Evolutionary conservation across 306 rosid genomes (phyloP).

Genomic region (Luffa aegyptiaca): DNA sequence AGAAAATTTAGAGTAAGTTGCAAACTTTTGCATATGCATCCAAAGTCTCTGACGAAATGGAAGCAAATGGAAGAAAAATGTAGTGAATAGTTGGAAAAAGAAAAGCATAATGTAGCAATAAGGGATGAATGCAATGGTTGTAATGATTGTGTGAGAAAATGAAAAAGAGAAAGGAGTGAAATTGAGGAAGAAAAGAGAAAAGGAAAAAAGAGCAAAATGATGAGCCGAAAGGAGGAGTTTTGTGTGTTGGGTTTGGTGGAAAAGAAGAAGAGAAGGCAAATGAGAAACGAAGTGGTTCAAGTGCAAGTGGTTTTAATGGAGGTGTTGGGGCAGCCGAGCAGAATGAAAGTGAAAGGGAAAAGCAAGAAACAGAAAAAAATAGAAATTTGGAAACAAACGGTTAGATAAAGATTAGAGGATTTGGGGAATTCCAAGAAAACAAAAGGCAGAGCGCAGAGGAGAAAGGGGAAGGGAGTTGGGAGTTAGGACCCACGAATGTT

Average conservation of each 20-base stretch:
- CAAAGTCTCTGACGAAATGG: too few species aligned
- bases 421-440: conserved; percentile 15
- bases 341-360: too few species aligned
- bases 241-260: too few species aligned
- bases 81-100: neutral
- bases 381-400: conserved; percentile 14
- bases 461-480: conserved; percentile 15
- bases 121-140: neutral
- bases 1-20: neutral
- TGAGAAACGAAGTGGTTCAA: too few species aligned
- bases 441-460: neutral
- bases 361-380: too few species aligned
- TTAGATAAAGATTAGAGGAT: conserved; percentile 19
- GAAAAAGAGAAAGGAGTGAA: neutral
- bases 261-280: too few species aligned
- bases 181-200: neutral
- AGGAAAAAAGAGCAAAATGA: neutral
- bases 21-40: neutral
- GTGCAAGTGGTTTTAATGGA: too few species aligned
- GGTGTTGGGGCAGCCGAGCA: too few species aligned
- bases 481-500: conserved; percentile 42
- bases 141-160: neutral
- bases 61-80: neutral
- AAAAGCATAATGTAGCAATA: neutral
- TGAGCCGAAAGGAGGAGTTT: neutral